phyloP scores from a whole-genome alignment of 2,329 filamentous ascomycete genomes.

The Aureobasidium sp. region DNA sequence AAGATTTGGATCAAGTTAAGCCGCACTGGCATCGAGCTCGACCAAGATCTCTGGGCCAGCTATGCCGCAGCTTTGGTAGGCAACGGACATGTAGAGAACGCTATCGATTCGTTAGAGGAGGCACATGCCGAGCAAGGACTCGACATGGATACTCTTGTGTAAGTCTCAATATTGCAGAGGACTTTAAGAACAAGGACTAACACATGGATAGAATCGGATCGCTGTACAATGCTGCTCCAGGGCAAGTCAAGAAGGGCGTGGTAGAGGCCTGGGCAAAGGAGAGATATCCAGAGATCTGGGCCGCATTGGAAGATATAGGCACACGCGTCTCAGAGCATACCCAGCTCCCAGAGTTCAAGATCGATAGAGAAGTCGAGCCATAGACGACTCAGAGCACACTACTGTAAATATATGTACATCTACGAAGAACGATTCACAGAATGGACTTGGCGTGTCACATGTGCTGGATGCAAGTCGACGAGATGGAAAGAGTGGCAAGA shows the following conservation, averaged over 20 bases:
- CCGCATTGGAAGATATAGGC: conserved; percentile 50
- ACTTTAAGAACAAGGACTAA: conserved; percentile 3
- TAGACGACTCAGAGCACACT: conserved; percentile 3
- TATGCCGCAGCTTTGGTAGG: conserved; percentile 71
- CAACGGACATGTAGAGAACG: conserved; percentile 61
- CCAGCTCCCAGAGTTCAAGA: conserved; percentile 20
- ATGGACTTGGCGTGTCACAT: not conserved
- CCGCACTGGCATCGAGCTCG: conserved; percentile 70
- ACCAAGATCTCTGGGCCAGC: conserved; percentile 61
- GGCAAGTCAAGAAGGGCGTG: conserved; percentile 51
- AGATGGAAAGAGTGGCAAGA: not conserved
- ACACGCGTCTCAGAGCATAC: conserved; percentile 17
- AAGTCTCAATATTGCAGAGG: conserved; percentile 34
- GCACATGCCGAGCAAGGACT: conserved; percentile 60
- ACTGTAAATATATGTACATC: not conserved
- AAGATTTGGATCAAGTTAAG: conserved; percentile 64
- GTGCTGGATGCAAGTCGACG: not conserved
- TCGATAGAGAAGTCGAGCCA: conserved; percentile 19
- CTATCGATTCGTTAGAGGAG: conserved; percentile 55
- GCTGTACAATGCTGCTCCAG: conserved; percentile 64
- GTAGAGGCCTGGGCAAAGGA: conserved; percentile 68
- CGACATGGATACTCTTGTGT: conserved; percentile 63
- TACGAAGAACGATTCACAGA: not conserved
- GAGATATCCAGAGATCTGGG: conserved; percentile 62
- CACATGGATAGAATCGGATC: conserved; percentile 53